Percentiles rank a stretch among this genome's conserved stretches.
These are phyloP conservation scores for Chaetomium tenue DNA, from an alignment of 495 filamentous ascomycete genomes.

Conservation along the genomic window DNA sequence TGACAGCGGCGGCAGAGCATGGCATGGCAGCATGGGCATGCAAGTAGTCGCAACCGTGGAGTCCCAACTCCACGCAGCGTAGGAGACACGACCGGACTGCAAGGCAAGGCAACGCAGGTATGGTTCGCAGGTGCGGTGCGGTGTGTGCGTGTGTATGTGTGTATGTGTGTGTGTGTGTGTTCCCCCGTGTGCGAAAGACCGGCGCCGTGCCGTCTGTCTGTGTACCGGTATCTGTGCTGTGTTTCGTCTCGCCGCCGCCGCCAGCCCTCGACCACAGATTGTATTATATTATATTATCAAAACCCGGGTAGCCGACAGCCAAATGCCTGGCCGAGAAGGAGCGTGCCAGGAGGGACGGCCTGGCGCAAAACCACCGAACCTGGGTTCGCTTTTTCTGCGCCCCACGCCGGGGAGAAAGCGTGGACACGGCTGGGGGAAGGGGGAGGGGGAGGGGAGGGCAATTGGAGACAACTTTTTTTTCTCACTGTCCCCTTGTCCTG, in stretches of 20 bases:
- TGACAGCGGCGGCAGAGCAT: slow-evolving; percentile 5
- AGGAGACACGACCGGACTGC: slow-evolving; percentile 22
- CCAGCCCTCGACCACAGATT: neutral
- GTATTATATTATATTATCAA: neutral
- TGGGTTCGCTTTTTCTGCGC: slow-evolving; percentile 15
- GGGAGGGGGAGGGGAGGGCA: neutral
- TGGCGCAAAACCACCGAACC: slow-evolving; percentile 4
- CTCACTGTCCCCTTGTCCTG: neutral
- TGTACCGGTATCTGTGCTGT: neutral
- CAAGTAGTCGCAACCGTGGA: slow-evolving; percentile 10
- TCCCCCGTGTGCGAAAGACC: too few species aligned
- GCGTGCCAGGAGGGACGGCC: too few species aligned
- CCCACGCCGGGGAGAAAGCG: slow-evolving; percentile 10
- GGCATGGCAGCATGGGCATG: neutral
- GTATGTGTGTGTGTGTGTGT: neutral
- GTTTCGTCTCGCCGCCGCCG: neutral
- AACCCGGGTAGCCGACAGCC: neutral
- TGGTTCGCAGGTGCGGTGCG: slow-evolving; percentile 32
- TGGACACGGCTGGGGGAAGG: neutral
- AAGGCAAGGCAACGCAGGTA: slow-evolving; percentile 31
- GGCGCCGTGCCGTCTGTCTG: too few species aligned
- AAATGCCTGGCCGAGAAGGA: too few species aligned
- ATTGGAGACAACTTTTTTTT: neutral
- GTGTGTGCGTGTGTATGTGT: neutral
- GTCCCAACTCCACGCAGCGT: slow-evolving; percentile 3